Base-by-base conservation (phyloP, 257 asterid genomes). In the Solanum pinnatisectum region DNA sequence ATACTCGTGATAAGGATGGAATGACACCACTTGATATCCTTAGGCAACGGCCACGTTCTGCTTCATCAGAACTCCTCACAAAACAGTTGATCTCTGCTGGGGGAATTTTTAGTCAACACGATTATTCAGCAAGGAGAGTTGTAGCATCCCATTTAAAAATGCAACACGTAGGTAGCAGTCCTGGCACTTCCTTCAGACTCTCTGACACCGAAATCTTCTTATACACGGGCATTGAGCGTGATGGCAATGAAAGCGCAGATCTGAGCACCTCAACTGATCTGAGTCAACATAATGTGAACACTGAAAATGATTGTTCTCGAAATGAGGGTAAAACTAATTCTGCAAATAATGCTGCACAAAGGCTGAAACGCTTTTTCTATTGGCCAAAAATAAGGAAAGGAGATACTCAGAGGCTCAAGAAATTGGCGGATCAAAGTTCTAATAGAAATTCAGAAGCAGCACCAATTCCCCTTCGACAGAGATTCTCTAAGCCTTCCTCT, bases 21-120 rank as follows among this genome's bases (percentile, higher is more conserved):
- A 91, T 90, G 93, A 95, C 99, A 13, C 95, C 99, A 0, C 98
- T 96, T 10, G 99, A 96, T 91, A 90, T 94, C 36, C 96, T 96
- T 67, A 89, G 90, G 91, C 96, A 92, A 59, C 91, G 93, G 12
- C 98, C 99, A 5, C 89, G 81, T 9, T 94, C 98, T n/a, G 93
- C 93, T 6, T 93, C 98, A 3, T 94, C 96, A 0, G 99, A 96
- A 36, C 89, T 95, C 9, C 91, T 96, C 10, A 91, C 94, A 60
- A 90, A 93, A 18, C 98, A 93, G 73, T 88, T 97, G 90, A 93
- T 97, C 10, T 96, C 98, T 2, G 98, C 96, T 0, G 99, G 98
- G 2, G 98, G 99, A 42, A 94, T 96, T 56, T 92, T 94, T 85
- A 93, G 92, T 84, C 88, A 95, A 18, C 94, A 91, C 73, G 96